Base-by-base conservation (phyloP, 805 yeast genomes). In the Suhomyces vadensis region DNA sequence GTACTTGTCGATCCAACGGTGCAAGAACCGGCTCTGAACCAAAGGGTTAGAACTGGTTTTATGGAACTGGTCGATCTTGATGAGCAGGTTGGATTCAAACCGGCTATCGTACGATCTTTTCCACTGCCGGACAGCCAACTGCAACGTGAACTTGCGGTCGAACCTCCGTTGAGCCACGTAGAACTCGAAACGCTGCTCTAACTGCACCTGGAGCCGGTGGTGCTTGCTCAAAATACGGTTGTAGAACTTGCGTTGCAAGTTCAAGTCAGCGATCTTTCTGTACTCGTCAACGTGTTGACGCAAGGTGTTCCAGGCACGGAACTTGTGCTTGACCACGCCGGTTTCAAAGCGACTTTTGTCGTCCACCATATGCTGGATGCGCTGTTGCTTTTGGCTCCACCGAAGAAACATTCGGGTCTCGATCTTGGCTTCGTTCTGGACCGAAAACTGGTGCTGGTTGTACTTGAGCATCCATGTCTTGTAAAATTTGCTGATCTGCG, bases 1-100 rank as follows among this genome's bases (percentile, higher is more conserved):
- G 33, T 50, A 61, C 5, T 44, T 29, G 1, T 41, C 35, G 2
- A 62, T 57, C 71, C 69, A 65, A 2, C 19, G 19, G 6, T 46
- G 31, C 6, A 65, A 48, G 9, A 25, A 22, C 26, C 44, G 42
- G n/a, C n/a, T n/a, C n/a, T n/a, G n/a, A n/a, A n/a, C n/a, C n/a
- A n/a, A n/a, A n/a, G n/a, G n/a, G n/a, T n/a, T n/a, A n/a, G n/a
- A n/a, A n/a, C n/a, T n/a, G 7, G 49, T 31, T 14, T 46, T 42
- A 4, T 54, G 43, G 46, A 69, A 61, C 2, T 41, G 35, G 0
- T 37, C 13, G n/a, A 65, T 42, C 19, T 56, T 57, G 9, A 41
- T 24, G 3, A 47, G 43, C 8, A 61, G 50, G 6, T 46, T 35
- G 5, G 24, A 35, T 29, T 65, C 66, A 46, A 58, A 66, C 21